These are phyloP conservation scores for Fusarium siculi DNA, from an alignment of 2,329 filamentous ascomycete genomes.

Conservation along the genomic window DNA sequence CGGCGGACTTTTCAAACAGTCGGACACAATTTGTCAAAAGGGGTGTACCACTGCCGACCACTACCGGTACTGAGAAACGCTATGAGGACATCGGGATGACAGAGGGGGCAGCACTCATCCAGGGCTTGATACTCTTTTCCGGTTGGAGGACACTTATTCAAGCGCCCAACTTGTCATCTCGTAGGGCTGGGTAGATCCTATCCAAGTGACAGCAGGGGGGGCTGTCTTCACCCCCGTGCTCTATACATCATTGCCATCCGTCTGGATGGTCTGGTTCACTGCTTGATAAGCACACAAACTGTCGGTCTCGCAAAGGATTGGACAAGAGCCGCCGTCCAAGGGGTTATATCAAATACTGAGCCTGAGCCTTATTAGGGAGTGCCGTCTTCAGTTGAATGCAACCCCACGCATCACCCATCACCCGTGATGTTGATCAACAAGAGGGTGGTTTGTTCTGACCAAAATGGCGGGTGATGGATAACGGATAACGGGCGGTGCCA, in stretches of 20 bases:
- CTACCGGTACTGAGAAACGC: background rate
- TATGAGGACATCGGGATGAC: background rate
- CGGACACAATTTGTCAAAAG: conserved; percentile 20
- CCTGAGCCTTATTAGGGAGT: background rate
- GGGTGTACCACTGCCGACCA: conserved; percentile 1
- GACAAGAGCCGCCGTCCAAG: background rate
- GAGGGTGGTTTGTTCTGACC: background rate
- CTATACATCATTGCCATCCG: background rate
- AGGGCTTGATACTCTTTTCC: background rate
- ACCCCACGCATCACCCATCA: conserved; percentile 15
- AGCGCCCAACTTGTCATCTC: conserved; percentile 17
- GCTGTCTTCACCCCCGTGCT: conserved; percentile 6
- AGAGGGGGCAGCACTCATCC: background rate
- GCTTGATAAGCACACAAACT: conserved; percentile 31
- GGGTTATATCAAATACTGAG: conserved; percentile 5
- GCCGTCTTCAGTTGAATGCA: conserved; percentile 13
- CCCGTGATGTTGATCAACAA: conserved; percentile 34
- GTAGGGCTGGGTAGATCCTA: conserved; percentile 28
- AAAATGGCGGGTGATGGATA: conserved; percentile 26
- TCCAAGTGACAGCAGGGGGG: background rate
- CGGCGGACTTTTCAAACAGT: conserved; percentile 5
- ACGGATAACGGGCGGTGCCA: conserved; percentile 37
- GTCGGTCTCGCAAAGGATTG: conserved; percentile 26
- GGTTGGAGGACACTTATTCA: conserved; percentile 21
- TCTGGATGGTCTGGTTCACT: background rate